Evolutionary conservation across 2,329 filamentous ascomycete genomes (phyloP).

Genomic region (Trichoderma polysporum): DNA sequence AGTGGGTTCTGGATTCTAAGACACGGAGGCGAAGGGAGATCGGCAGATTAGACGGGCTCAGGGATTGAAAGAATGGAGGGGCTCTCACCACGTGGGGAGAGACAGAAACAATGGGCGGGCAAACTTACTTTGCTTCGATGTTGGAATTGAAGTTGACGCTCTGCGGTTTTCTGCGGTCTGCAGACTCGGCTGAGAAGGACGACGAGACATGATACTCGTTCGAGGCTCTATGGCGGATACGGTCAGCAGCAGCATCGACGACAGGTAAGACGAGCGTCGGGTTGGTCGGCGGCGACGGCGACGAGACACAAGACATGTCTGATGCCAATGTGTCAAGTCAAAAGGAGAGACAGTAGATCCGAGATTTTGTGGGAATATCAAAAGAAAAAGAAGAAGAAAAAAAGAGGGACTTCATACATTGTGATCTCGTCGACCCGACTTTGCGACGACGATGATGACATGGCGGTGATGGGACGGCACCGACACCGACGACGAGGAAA

Average conservation of each 20-base stretch:
- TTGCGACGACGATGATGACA: slow-evolving; percentile 27
- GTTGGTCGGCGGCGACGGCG: not conserved
- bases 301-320: not conserved
- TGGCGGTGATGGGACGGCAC: slow-evolving; percentile 8
- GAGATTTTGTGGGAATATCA: not conserved
- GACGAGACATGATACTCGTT: slow-evolving; percentile 32
- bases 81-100: slow-evolving; percentile 17
- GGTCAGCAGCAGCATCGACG: slow-evolving; percentile 7
- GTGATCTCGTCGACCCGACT: slow-evolving; percentile 30
- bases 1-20: slow-evolving; percentile 47
- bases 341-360: not conserved
- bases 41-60: slow-evolving; percentile 4
- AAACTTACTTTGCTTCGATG: slow-evolving; percentile 45
- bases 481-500: slow-evolving; percentile 10
- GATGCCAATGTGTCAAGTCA: not conserved
- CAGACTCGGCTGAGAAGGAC: slow-evolving; percentile 39
- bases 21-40: not conserved
- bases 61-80: slow-evolving; percentile 7
- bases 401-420: slow-evolving; percentile 24
- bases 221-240: slow-evolving; percentile 24
- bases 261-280: not conserved
- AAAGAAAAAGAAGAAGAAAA: not conserved
- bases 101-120: not conserved
- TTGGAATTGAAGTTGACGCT: slow-evolving; percentile 47
- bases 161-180: slow-evolving; percentile 32